Evolutionary conservation across 306 rosid species (phyloP).

Genomic region (Ormosia semicastrata): DNA sequence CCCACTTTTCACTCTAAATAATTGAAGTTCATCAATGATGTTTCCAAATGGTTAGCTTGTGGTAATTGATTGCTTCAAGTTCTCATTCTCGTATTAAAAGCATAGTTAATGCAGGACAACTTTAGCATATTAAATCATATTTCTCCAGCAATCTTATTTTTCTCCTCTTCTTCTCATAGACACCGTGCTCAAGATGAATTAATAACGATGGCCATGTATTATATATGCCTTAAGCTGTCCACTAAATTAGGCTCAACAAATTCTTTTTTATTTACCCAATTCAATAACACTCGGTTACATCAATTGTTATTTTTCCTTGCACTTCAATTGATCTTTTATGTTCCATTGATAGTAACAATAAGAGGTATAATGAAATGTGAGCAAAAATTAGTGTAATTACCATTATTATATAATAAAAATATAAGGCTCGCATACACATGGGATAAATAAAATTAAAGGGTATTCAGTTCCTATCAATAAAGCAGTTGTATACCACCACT

Average conservation of each 20-base stretch:
- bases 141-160: background rate
- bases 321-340: background rate
- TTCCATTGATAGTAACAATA: background rate
- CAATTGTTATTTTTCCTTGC: background rate
- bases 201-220: background rate
- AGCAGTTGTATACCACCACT: slow-evolving; percentile 7
- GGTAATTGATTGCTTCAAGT: background rate
- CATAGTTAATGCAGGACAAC: background rate
- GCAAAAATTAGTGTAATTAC: background rate
- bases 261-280: background rate
- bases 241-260: background rate
- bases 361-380: background rate
- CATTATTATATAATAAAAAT: background rate
- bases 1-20: background rate
- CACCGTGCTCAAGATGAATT: background rate
- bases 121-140: background rate
- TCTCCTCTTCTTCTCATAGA: background rate
- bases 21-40: background rate
- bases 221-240: background rate
- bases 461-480: background rate
- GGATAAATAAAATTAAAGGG: background rate
- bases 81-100: background rate
- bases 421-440: background rate
- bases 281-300: background rate
- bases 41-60: background rate